These are phyloP conservation scores for Tolypocladium pustulatum DNA, from an alignment of 2,329 filamentous ascomycete genomes.

Conservation along the genomic window DNA sequence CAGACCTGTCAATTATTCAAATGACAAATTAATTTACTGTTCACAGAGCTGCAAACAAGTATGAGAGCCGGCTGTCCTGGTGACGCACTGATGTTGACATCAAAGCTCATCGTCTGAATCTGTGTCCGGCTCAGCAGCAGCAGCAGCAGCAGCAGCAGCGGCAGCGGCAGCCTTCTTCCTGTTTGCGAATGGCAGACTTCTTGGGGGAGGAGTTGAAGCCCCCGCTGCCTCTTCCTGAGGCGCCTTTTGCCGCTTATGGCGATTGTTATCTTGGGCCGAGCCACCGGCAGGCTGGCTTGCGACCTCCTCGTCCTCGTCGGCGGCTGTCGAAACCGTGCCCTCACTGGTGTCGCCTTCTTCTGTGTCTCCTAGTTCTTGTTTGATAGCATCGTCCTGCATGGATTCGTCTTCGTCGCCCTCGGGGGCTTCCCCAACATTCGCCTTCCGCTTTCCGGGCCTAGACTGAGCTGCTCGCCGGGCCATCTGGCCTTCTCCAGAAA, in stretches of 20 bases:
- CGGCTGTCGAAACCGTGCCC: constrained; percentile 28
- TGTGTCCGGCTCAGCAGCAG: constrained; percentile 31
- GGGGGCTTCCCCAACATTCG: constrained; percentile 30
- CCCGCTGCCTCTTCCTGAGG: constrained; percentile 11
- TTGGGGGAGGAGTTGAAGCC: constrained; percentile 25
- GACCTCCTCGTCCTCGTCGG: constrained; percentile 26
- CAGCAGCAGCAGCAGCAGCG: constrained; percentile 11
- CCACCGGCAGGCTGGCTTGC: background rate
- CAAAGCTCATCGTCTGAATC: constrained; percentile 48
- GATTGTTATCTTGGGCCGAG: background rate
- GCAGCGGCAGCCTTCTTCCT: constrained; percentile 17
- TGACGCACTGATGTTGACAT: background rate
- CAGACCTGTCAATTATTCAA: background rate
- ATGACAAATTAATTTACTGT: background rate
- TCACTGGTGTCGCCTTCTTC: constrained; percentile 31
- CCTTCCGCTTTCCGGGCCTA: constrained; percentile 41
- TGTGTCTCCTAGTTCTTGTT: constrained; percentile 24
- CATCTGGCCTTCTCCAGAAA: constrained; percentile 12
- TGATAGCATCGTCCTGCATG: constrained; percentile 38
- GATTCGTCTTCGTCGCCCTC: constrained; percentile 33
- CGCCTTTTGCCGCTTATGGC: constrained; percentile 2
- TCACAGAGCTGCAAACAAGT: background rate
- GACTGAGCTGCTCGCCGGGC: constrained; percentile 22
- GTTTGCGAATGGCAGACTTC: constrained; percentile 33
- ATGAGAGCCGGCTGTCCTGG: background rate